Evolutionary conservation across 2,329 filamentous ascomycete species (phyloP).

Genomic region (Cadophora malorum): DNA sequence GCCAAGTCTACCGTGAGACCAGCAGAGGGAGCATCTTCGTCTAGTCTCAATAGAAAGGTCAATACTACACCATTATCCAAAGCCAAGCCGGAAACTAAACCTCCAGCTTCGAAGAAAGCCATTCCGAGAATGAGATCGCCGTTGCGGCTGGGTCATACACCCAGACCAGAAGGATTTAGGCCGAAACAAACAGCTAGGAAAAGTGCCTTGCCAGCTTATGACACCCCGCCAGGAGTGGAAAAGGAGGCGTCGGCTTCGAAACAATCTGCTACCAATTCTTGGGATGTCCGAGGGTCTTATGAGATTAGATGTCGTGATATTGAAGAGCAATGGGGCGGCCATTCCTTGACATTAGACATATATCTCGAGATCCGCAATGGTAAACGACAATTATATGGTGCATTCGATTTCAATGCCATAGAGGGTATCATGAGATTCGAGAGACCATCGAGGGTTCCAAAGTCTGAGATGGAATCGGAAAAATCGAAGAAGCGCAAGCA

Average conservation of each 20-base stretch:
- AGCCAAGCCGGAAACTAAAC: background rate
- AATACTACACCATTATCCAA: background rate
- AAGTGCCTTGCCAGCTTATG: background rate
- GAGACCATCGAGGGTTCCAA: conserved; percentile 27
- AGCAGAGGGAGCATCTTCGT: background rate
- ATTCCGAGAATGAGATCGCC: conserved; percentile 23
- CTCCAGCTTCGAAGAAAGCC: background rate
- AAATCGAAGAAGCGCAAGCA: conserved; percentile 28
- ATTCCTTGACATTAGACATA: conserved; percentile 26
- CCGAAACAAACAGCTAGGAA: background rate
- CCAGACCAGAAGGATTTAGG: background rate
- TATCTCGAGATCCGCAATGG: conserved; percentile 26
- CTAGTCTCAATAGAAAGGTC: background rate
- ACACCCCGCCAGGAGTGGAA: background rate
- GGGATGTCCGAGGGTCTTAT: conserved; percentile 32
- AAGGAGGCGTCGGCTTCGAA: background rate
- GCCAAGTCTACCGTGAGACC: background rate
- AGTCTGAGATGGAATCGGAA: conserved; percentile 7
- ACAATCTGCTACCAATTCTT: conserved; percentile 7
- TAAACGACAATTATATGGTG: conserved; percentile 30
- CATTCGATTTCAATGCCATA: conserved; percentile 33
- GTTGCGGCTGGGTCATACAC: conserved; percentile 22
- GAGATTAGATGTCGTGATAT: conserved; percentile 26
- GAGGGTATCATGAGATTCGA: conserved; percentile 36
- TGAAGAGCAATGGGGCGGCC: conserved; percentile 23